Conservation (phyloP, 1,284 basidiomycete species). For the Tilletiopsis washingtonensis region DNA sequence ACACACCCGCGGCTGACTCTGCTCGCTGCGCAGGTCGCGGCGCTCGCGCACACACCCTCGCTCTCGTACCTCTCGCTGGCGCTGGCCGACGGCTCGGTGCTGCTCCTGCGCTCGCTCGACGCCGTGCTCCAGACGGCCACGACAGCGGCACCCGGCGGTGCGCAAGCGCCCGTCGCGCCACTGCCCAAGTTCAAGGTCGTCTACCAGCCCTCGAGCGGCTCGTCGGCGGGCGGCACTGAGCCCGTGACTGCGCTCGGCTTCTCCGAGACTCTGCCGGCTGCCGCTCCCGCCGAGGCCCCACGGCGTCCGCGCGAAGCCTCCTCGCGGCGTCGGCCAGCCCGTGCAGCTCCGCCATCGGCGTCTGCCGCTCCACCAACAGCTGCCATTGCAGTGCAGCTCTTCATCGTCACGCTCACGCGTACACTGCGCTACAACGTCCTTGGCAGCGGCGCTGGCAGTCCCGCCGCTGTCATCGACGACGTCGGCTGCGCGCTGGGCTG, state of each 20-base stretch:
- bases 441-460: constrained; percentile 62
- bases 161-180: constrained; percentile 11
- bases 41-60: constrained; percentile 69
- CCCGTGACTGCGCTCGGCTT: constrained; percentile 89
- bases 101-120: constrained; percentile 81
- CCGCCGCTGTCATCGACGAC: constrained; percentile 69
- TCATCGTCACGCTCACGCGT: constrained; percentile 78
- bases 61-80: constrained; percentile 82
- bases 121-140: constrained; percentile 64
- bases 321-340: no score
- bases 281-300: background rate
- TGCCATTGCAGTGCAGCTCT: constrained; percentile 55
- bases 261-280: constrained; percentile 51
- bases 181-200: constrained; percentile 46
- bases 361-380: background rate
- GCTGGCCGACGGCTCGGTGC: constrained; percentile 85
- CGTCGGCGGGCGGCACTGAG: constrained; percentile 52
- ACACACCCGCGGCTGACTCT: background rate
- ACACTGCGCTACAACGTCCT: constrained; percentile 70
- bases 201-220: constrained; percentile 19
- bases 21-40: constrained; percentile 58
- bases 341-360: no score
- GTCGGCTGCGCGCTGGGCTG: constrained; percentile 76
- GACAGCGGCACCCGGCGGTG: constrained; percentile 10
- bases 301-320: no score